A percentile compares a stretch with the other conserved stretches of the same genome.
phyloP scores from a whole-genome alignment of 495 filamentous ascomycete species.

The Lepraria neglecta region DNA sequence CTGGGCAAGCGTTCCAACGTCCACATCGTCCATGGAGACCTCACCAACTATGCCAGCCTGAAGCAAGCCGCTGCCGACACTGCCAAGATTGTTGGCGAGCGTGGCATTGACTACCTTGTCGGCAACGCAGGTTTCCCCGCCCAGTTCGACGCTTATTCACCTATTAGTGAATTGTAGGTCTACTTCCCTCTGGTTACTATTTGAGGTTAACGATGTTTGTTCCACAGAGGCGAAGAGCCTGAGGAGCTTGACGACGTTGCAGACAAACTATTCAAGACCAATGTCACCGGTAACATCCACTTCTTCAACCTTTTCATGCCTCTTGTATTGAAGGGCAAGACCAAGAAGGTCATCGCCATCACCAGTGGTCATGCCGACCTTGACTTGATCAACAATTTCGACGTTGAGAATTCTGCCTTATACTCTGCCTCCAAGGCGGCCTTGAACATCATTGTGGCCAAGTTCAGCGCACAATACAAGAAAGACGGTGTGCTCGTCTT shows the following conservation, averaged over 20 bases:
- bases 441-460: constrained; percentile 39
- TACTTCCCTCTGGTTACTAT: constrained; percentile 7
- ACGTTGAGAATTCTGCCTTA: constrained; percentile 26
- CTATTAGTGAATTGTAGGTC: constrained; percentile 33
- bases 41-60: constrained; percentile 36
- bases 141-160: constrained; percentile 27
- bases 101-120: constrained; percentile 35
- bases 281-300: constrained; percentile 45
- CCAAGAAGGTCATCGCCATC: constrained; percentile 52
- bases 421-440: constrained; percentile 43
- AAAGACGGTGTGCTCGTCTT: constrained; percentile 49
- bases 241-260: constrained; percentile 8
- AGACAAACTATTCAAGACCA: constrained; percentile 24
- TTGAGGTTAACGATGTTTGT: not conserved
- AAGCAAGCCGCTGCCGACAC: constrained; percentile 29
- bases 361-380: constrained; percentile 45
- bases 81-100: constrained; percentile 29
- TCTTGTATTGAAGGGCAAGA: constrained; percentile 42
- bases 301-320: constrained; percentile 50
- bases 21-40: constrained; percentile 44
- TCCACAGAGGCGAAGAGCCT: not conserved
- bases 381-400: constrained; percentile 36
- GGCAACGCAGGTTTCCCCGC: constrained; percentile 32
- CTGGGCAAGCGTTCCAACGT: constrained; percentile 37
- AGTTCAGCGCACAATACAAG: constrained; percentile 48